Base-by-base conservation (phyloP, 129 eudicot genomes). In the Flaveria bidentis region DNA sequence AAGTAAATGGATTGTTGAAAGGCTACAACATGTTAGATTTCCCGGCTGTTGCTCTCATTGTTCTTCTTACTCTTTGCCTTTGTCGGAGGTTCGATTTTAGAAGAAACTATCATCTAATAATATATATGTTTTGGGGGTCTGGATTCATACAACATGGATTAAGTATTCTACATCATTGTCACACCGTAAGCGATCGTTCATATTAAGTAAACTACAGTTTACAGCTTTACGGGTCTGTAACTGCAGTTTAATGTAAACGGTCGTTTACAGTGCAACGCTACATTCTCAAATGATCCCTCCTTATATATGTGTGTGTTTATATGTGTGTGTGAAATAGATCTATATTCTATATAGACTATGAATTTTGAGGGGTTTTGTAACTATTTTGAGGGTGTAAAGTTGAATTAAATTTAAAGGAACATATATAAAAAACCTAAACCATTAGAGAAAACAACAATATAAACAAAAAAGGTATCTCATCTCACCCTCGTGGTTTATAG, bases 21-120 rank as follows among this genome's bases (percentile, higher is more conserved):
- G 93, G 96, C 51, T 90, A 87, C 79, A 90, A 90, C 77, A 87
- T 85, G 96, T 77, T 90, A 81, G 96, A 90, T 74, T 86, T 90
- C 68, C 87, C 91, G 12, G 96, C 96, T 80, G 96, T 90, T 78
- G 96, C 86, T 58, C 85, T 90, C 60, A 82, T 86, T 78, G 47
- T 84, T 71, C 76, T 90, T 72, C 92, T 90, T 67, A 90, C 96
- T 72, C 81, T 90, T 49, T 86, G 76, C 51, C 78, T 90, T 50
- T 90, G 93, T 70, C 87, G 85, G 53, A 88, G 96, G 96, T 90
- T 75, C 22, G 80, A 51, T 52, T 57, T 46, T 22, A 22, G 15
- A 58, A 2, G 2, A 58, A 58, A 9, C 65, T 22, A 22, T 22
- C 33, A 58, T 8, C 11, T 58, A 22, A 2, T 58, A 22, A 2